Evolutionary conservation across 768 basidiomycete genomes (phyloP), one percentile per base, ranked within the genome.

Genomic region (Aureoboletus auriporus): DNA sequence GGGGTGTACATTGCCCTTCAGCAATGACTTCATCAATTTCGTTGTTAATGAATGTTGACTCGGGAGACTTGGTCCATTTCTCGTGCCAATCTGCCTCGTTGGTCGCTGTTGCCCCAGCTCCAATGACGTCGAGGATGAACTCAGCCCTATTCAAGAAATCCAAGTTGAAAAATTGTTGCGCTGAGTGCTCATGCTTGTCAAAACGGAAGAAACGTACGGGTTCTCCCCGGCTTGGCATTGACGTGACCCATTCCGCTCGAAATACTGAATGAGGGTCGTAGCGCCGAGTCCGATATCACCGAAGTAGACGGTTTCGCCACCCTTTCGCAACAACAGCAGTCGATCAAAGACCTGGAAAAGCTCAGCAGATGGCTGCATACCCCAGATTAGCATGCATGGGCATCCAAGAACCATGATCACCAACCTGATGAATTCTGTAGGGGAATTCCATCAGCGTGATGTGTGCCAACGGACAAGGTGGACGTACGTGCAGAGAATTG

Each of bases 401-500:
- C 6, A 8, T 33, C 12, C 6, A 16, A 1, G 8, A 28, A 3
- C 6, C 1, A 27, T 26, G 31, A 5, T 34, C 31, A 8, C 59
- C 6, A 27, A 60, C 59, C 60, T 61, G 76, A 52, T 77, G 76
- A 39, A 78, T 76, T 5, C 76, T 76, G 17, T 23, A 33, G 23
- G 14, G 1, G 4, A 4, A 35, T 29, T 8, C 11, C 33, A 42
- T 51, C 44, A 49, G 47, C 28, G 17, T 31, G 5, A 30, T 8
- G 11, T 17, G 42, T 16, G 13, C 17, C 14, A 33, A 31, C 33
- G n/a, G 23, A 0, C 3, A 12, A 38, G 35, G 20, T 20, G n/a
- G 27, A 70, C 82, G 43, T 57, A 83, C 74, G 89, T 94, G 83
- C 91, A 93, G n/a, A 94, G 71, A 55, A 94, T 92, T 29, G 89